These are phyloP conservation scores for Hericium rajendrae DNA, from an alignment of 768 basidiomycete species.

Conservation along the genomic window DNA sequence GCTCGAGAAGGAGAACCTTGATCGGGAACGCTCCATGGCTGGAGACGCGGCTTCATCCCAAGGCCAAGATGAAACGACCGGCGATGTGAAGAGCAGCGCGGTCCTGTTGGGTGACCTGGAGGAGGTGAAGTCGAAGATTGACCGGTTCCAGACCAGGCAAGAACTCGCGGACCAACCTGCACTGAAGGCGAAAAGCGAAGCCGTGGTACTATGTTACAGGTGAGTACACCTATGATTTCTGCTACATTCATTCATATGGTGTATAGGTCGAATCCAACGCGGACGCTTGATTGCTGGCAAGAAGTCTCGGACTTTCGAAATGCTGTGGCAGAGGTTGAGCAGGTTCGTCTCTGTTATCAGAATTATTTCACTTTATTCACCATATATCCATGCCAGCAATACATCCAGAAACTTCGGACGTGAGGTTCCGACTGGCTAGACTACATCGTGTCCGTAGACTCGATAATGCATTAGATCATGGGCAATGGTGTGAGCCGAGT, in stretches of 20 bases:
- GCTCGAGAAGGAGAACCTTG: slow-evolving; percentile 82
- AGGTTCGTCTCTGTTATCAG: slow-evolving; percentile 30
- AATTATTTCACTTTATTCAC: background rate
- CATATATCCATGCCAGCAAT: slow-evolving; percentile 34
- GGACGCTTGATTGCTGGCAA: slow-evolving; percentile 64
- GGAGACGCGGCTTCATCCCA: slow-evolving; percentile 24
- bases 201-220: slow-evolving; percentile 71
- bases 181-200: slow-evolving; percentile 47
- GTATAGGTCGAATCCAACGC: slow-evolving; percentile 31
- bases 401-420: slow-evolving; percentile 42
- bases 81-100: slow-evolving; percentile 46
- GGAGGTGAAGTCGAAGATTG: slow-evolving; percentile 63
- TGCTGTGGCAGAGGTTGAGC: slow-evolving; percentile 58
- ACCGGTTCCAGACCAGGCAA: slow-evolving; percentile 51
- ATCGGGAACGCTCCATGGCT: slow-evolving; percentile 53
- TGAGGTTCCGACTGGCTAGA: background rate
- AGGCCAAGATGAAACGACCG: slow-evolving; percentile 24
- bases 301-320: slow-evolving; percentile 63
- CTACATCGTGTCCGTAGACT: slow-evolving; percentile 1
- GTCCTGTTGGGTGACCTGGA: slow-evolving; percentile 67
- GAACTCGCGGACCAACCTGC: slow-evolving; percentile 44
- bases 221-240: slow-evolving; percentile 23
- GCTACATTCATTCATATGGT: background rate
- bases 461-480: slow-evolving; percentile 1
- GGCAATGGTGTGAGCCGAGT: background rate